Base-by-base conservation (phyloP, 495 filamentous ascomycete species). In the Massariosphaeria phaeospora region DNA sequence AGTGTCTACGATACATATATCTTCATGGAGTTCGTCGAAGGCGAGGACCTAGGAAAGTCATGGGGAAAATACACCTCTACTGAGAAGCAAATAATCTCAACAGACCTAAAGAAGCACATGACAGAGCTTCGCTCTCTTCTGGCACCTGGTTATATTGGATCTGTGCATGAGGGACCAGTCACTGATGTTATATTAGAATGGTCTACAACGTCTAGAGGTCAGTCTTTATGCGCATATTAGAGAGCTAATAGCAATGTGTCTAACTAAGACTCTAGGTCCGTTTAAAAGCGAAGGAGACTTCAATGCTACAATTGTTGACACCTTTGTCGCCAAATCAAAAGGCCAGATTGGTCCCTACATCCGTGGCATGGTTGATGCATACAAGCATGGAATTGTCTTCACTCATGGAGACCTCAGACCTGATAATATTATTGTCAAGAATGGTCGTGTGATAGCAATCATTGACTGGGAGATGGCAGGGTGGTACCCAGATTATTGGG, bases 1-100 rank as follows among this genome's bases (percentile, higher is more conserved):
- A 43, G 38, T 34, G 38, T 43, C 23, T 53, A 44, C 15, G 49
- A 53, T 44, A 53, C 49, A 3, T 53, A 53, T 34, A 53, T 53
- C 39, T 53, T 53, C 39, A 53, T 53, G 49, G 49, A 53, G 38
- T 53, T 43, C 30, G 12, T 53, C 12, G 49, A 53, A 31, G 49
- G 49, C 39, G 38, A 53, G 24, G 25, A 29, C 23, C 49, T 53
- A 17, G 49, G 15, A 24, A 43, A 53, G 15, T 29, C 49, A 53
- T 53, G 49, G 49, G 38, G 12, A 43, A 43, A 23, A 53, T 44
- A n/a, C 39, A 53, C 3, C 5, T 3, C 36, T 23, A 44, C 15
- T 29, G 39, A 53, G 49, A 53, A 53, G 17, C 17, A 43, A 7
- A 30, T 33, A 20, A 53, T 50, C n/a, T 39, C 31, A 26, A 20